phyloP scores from a whole-genome alignment of 305 asterid genomes.

The Solanum hybrid region DNA sequence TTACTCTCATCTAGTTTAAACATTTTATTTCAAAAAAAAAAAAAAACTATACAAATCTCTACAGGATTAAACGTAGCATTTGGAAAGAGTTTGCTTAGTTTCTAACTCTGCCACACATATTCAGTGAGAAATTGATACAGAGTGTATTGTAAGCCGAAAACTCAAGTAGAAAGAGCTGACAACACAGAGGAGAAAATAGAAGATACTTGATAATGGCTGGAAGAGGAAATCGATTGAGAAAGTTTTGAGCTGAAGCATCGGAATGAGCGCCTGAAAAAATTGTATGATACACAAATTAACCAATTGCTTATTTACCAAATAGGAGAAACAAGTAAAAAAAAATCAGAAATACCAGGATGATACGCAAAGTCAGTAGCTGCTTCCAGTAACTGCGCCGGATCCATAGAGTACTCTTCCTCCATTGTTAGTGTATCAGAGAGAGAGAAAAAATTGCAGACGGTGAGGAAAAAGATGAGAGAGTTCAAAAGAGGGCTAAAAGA shows the following conservation, averaged over 20 bases:
- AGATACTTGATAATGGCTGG: slow-evolving; percentile 66
- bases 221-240: slow-evolving; percentile 58
- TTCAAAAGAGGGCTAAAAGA: background rate
- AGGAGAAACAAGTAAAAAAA: background rate
- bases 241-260: slow-evolving; percentile 61
- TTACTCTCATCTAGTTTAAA: background rate
- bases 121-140: background rate
- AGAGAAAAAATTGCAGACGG: background rate
- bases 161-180: background rate
- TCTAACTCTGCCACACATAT: background rate
- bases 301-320: background rate
- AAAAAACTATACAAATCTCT: background rate
- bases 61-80: background rate
- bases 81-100: background rate
- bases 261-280: slow-evolving; percentile 48
- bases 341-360: slow-evolving; percentile 33
- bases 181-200: background rate
- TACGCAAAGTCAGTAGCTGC: slow-evolving; percentile 63
- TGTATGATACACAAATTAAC: background rate
- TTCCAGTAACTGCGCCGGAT: slow-evolving; percentile 52
- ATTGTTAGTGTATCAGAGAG: slow-evolving; percentile 6
- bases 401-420: slow-evolving; percentile 70
- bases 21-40: background rate
- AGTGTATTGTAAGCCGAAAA: background rate
- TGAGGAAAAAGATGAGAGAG: background rate